phyloP scores from a whole-genome alignment of 2,329 filamentous ascomycete species.

The Fusarium sp. region DNA sequence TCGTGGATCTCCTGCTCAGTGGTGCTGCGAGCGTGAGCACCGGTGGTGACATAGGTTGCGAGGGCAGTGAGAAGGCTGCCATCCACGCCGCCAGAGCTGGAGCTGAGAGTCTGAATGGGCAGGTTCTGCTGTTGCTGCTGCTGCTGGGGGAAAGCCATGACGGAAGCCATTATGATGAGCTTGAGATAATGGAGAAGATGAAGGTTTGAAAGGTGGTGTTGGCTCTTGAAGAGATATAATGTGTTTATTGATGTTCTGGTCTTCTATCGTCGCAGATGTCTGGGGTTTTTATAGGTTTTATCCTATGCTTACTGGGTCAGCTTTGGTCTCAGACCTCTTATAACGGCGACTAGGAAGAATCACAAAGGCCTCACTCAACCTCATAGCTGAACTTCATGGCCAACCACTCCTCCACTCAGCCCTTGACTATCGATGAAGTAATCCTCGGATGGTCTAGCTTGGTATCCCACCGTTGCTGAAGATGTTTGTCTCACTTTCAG shows the following conservation, averaged over 20 bases:
- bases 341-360: too few relatives aligned
- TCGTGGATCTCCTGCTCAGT: conserved; percentile 3
- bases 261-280: background rate
- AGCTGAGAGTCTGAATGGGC: background rate
- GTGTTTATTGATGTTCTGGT: background rate
- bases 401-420: too few relatives aligned
- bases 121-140: conserved; percentile 7
- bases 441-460: background rate
- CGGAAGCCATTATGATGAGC: background rate
- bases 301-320: too few relatives aligned
- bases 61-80: background rate
- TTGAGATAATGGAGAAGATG: background rate
- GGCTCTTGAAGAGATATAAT: background rate
- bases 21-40: background rate
- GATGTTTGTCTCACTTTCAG: conserved; percentile 5
- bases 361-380: too few relatives aligned
- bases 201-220: too few relatives aligned
- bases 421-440: background rate
- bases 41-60: background rate
- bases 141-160: background rate
- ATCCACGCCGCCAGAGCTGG: background rate
- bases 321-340: too few relatives aligned
- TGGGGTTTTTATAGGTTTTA: background rate
- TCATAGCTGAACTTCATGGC: too few relatives aligned
- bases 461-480: background rate